Evolutionary conservation across 805 yeast species (phyloP).

Genomic region (Candida vaughaniae): DNA sequence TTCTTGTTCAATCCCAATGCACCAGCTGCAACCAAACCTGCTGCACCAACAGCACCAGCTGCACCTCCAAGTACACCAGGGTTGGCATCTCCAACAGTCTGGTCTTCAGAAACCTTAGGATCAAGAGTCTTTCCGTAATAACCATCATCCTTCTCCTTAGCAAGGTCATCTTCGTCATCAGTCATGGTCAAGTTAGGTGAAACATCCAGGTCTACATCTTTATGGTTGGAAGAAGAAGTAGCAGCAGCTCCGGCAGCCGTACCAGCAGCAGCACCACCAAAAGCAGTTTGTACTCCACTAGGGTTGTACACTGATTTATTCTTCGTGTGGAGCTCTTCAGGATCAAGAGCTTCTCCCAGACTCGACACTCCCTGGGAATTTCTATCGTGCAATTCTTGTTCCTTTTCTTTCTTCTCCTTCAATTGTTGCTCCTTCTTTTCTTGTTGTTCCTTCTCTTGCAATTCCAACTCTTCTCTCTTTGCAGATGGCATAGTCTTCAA

Average conservation of each 20-base stretch:
- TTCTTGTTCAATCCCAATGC: constrained; percentile 8
- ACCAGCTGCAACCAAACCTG: constrained; percentile 15
- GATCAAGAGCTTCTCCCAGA: constrained; percentile 16
- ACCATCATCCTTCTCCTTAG: no score
- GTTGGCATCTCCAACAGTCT: constrained; percentile 4
- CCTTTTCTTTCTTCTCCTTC: neutral
- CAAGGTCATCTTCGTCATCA: constrained; percentile 1
- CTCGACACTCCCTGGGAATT: neutral
- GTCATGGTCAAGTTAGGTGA: constrained; percentile 5
- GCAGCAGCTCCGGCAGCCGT: constrained; percentile 16
- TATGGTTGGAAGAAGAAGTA: constrained; percentile 2
- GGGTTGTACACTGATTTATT: constrained; percentile 34
- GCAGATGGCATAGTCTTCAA: constrained; percentile 18
- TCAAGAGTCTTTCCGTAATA: constrained; percentile 10
- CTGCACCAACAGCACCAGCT: constrained; percentile 24
- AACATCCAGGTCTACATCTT: neutral
- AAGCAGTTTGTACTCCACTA: constrained; percentile 23
- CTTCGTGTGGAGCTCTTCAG: constrained; percentile 22
- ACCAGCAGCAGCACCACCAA: constrained; percentile 10
- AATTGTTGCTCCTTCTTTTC: constrained; percentile 6
- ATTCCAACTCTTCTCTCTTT: constrained; percentile 13
- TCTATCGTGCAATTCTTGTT: neutral
- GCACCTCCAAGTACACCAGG: constrained; percentile 20
- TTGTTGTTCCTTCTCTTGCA: constrained; percentile 8
- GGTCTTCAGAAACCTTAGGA: constrained; percentile 11